Base-by-base conservation (phyloP, 805 yeast genomes). In the Lipomyces spencermartinsiae region DNA sequence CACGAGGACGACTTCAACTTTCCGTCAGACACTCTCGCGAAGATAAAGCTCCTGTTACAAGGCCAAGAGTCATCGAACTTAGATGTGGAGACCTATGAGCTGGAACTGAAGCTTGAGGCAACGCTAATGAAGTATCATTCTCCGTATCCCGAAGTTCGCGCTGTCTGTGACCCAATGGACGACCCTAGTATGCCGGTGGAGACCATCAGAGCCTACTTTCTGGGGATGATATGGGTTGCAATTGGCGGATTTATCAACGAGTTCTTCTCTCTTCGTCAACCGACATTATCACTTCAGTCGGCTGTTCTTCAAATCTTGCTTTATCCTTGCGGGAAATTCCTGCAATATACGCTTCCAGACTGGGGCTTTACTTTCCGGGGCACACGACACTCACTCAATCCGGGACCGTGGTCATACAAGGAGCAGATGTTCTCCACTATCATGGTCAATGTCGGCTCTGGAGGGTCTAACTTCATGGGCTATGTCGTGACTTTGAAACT, bases 81-180 rank as follows among this genome's bases (percentile, higher is more conserved):
- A 33, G 63, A 63, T 14, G 16, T 8, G 8, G 73, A 70, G 2
- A 19, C 59, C 6, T 69, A 58, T 59, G 66, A 69, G 35, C 14
- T 69, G 19, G 71, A 66, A 16, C 7, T 54, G 6, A 51, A 70
- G 46, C 34, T 22, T 1, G 67, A 31, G 81, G 83, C 14, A 84
- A 82, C 61, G 9, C 39, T 64, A 29, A 31, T 64, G 12, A 35
- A 61, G 33, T 60, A 31, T 19, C 67, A 64, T 33, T 64, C 67
- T 16, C 89, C 90, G 6, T 87, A 87, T 69, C 89, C 90, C 0
- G 91, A 88, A 73, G 88, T 88, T n/a, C 77, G 91, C 49, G 87
- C 91, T 7, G 84, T 88, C 16, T 87, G 87, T 19, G 87, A 86
- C 33, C 83, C 87, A 2, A 78, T 72, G 55, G 89, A 86, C 73